A percentile compares a stretch with the other conserved stretches of the same genome.
Conservation (phyloP, 78 protist species). For the Dictyostelium capitatum region DNA sequence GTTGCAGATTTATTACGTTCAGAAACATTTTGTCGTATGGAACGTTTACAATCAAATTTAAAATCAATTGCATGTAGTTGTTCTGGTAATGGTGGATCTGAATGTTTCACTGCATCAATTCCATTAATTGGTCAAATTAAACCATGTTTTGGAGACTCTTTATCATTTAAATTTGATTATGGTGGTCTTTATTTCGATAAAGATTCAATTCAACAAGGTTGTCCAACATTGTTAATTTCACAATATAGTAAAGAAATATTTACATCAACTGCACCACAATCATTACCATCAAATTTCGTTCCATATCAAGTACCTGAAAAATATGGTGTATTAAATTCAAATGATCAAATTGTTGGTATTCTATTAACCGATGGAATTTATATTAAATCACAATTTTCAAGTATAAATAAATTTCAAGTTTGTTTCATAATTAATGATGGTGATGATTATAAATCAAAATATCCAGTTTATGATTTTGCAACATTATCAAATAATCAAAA, state of each 20-base stretch:
- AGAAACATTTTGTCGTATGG: slow-evolving; percentile 35
- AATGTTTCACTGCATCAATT: not conserved
- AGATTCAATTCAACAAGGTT: not conserved
- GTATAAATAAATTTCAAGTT: not conserved
- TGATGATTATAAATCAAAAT: not conserved
- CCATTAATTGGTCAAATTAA: slow-evolving; percentile 24
- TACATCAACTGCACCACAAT: not conserved
- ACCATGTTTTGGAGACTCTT: slow-evolving; percentile 21
- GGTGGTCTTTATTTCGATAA: not conserved
- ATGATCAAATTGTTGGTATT: slow-evolving; percentile 17
- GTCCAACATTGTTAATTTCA: not conserved
- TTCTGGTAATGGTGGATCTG: slow-evolving; percentile 9
- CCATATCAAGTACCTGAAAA: slow-evolving; percentile 6
- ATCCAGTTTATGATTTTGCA: slow-evolving; percentile 41
- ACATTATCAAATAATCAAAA: not conserved
- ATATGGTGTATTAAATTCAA: slow-evolving; percentile 12
- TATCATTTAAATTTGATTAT: not conserved
- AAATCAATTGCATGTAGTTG: slow-evolving; percentile 42
- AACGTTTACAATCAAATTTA: slow-evolving; percentile 21
- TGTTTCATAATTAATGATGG: not conserved
- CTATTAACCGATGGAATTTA: slow-evolving; percentile 13
- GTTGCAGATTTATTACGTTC: slow-evolving; percentile 33
- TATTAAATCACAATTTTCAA: slow-evolving; percentile 1
- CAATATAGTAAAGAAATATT: slow-evolving; percentile 4
- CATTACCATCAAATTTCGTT: slow-evolving; percentile 23